Percentiles rank a stretch among this genome's conserved stretches.
phyloP scores from a whole-genome alignment of 2,329 filamentous ascomycete species.

The Trichoderma guizhouense region DNA sequence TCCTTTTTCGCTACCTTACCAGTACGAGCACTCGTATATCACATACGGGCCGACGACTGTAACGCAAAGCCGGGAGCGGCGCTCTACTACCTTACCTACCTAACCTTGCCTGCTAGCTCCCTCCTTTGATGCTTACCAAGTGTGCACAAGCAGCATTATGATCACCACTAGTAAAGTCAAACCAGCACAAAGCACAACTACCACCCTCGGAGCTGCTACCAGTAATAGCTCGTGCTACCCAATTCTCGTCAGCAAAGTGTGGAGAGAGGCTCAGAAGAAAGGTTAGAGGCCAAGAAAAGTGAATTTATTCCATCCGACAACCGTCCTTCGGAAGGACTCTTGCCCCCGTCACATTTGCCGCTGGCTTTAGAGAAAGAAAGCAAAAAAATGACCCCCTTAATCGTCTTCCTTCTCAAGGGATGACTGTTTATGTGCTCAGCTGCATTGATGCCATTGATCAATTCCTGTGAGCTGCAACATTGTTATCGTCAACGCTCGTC shows the following conservation, averaged over 20 bases:
- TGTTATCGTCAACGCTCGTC: conserved; percentile 2
- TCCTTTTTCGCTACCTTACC: neutral
- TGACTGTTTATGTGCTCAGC: neutral
- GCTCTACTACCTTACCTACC: neutral
- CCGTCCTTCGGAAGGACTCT: neutral
- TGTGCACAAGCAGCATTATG: conserved; percentile 2
- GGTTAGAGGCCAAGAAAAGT: neutral
- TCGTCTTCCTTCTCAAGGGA: neutral
- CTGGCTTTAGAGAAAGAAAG: neutral
- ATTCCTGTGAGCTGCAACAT: neutral
- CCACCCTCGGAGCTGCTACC: neutral
- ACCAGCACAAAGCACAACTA: conserved; percentile 4
- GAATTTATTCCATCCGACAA: neutral
- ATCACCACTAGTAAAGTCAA: neutral
- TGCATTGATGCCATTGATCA: neutral
- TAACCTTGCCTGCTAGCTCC: neutral
- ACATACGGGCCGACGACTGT: neutral
- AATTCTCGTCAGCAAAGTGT: conserved; percentile 5
- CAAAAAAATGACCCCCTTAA: neutral
- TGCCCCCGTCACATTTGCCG: neutral
- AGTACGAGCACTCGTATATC: neutral
- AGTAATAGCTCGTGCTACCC: neutral
- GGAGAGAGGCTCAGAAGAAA: neutral
- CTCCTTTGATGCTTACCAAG: conserved; percentile 4
- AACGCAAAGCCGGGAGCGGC: conserved; percentile 2